Evolutionary conservation across 805 yeast species (phyloP), one percentile per base, ranked within the genome.

Genomic region (Saccharomycopsis microspora): DNA sequence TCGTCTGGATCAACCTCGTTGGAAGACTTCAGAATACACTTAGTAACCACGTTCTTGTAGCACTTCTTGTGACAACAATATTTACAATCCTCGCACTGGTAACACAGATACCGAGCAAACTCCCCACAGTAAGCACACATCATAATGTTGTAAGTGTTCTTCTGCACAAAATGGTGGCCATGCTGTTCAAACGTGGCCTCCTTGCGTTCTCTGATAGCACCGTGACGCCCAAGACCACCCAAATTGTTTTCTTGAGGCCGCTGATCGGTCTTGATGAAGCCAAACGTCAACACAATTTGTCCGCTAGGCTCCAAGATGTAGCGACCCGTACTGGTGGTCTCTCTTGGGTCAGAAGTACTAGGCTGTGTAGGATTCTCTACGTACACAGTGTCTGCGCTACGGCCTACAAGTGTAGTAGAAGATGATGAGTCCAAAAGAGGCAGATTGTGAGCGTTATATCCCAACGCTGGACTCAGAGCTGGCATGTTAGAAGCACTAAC

Each of bases 71-170:
- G 93, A 58, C 93, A 85, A 49, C 83, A 67, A 61, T 83, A 81
- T 56, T 77, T 75, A 70, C 94, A 85, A 58, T 84, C 93, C 61
- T 83, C 88, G 66, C 94, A 85, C 64, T 85, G 94, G 59, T 68
- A 83, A 5, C 93, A 93, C n/a, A 84, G 75, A 55, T 89, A 82
- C 55, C 94, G 78, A 55, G 93, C 70, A 61, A 93, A 93, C 52
- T 93, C 97, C 4, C 96, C 96, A 73, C 99, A 93, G 52, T 89
- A 76, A 1, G 97, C 96, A 69, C 99, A 93, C 56, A 93, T 78
- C 97, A 93, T 90, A 60, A 93, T 86, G 57, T 85, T 86, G 72
- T 93, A 93, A 61, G 89, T 88, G 61, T 88, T 96, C 57, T 86
- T 90, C 63, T 86, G 96, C 40, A 86, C 94, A 66, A 93, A 93